phyloP scores from a whole-genome alignment of 108 stramenopile genomes.

The Skeletonema menzelii region DNA sequence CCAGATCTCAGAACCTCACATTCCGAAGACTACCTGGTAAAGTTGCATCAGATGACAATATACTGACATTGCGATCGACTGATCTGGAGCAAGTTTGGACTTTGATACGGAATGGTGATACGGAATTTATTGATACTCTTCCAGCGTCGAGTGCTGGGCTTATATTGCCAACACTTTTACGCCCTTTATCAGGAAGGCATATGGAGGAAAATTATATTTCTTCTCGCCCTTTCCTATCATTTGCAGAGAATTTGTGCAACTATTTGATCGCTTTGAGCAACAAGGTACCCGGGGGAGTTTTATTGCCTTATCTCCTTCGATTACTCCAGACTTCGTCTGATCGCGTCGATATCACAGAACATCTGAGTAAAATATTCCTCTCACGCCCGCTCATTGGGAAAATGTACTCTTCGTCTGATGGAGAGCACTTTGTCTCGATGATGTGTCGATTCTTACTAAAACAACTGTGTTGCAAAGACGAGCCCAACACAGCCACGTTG shows the following conservation, averaged over 20 bases:
- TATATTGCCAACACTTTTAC: slow-evolving; percentile 18
- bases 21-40: not conserved
- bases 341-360: slow-evolving; percentile 3
- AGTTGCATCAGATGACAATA: not conserved
- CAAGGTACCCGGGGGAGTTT: slow-evolving; percentile 1
- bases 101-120: not conserved
- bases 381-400: not conserved
- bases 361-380: slow-evolving; percentile 14
- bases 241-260: slow-evolving; percentile 17
- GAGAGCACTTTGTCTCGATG: slow-evolving; percentile 3
- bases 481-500: not conserved
- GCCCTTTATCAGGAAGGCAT: slow-evolving; percentile 1
- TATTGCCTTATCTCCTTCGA: slow-evolving; percentile 5
- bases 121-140: not conserved
- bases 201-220: slow-evolving; percentile 17
- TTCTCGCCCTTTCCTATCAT: slow-evolving; percentile 3
- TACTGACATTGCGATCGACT: slow-evolving; percentile 6
- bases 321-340: not conserved
- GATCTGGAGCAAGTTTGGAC: slow-evolving; percentile 14
- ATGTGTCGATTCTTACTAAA: slow-evolving; percentile 12
- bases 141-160: slow-evolving; percentile 4
- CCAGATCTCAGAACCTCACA: slow-evolving; percentile 7
- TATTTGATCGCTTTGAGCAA: slow-evolving; percentile 10
- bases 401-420: slow-evolving; percentile 6
- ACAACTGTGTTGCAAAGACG: slow-evolving; percentile 1